Evolutionary conservation across 2,329 filamentous ascomycete genomes (phyloP).

Genomic region (Talaromyces pinophilus): DNA sequence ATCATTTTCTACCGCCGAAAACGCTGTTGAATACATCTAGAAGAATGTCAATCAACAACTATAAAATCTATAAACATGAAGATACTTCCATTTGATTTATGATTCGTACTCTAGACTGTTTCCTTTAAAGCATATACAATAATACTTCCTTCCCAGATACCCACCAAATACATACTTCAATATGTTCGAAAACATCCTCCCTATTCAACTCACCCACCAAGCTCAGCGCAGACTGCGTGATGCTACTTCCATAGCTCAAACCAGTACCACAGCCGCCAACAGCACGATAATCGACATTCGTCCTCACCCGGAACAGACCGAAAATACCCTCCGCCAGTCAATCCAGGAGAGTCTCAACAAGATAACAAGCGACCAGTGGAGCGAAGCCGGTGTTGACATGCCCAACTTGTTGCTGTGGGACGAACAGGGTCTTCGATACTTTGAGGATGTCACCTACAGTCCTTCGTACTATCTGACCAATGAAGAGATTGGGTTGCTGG

Average conservation of each 20-base stretch:
- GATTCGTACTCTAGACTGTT: background rate
- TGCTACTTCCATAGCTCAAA: background rate
- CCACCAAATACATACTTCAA: background rate
- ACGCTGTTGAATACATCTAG: background rate
- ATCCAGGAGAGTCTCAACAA: slow-evolving; percentile 4
- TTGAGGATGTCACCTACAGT: slow-evolving; percentile 15
- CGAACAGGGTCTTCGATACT: slow-evolving; percentile 11
- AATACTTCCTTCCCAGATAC: background rate
- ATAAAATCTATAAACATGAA: background rate
- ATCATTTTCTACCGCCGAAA: background rate
- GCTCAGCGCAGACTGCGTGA: background rate
- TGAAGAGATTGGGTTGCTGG: background rate
- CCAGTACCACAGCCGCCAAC: background rate
- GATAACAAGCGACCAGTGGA: background rate
- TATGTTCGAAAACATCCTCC: background rate
- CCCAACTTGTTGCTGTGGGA: slow-evolving; percentile 12
- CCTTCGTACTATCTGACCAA: slow-evolving; percentile 14
- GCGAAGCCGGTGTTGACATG: background rate
- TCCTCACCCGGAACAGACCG: background rate
- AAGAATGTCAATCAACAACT: background rate
- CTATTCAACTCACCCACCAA: background rate
- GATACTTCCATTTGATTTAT: background rate
- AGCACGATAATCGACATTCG: slow-evolving; percentile 4
- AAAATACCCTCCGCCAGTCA: background rate
- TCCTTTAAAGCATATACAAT: background rate